Evolutionary conservation across 2,329 filamentous ascomycete genomes (phyloP).

Genomic region (Hypoxylon sp.): DNA sequence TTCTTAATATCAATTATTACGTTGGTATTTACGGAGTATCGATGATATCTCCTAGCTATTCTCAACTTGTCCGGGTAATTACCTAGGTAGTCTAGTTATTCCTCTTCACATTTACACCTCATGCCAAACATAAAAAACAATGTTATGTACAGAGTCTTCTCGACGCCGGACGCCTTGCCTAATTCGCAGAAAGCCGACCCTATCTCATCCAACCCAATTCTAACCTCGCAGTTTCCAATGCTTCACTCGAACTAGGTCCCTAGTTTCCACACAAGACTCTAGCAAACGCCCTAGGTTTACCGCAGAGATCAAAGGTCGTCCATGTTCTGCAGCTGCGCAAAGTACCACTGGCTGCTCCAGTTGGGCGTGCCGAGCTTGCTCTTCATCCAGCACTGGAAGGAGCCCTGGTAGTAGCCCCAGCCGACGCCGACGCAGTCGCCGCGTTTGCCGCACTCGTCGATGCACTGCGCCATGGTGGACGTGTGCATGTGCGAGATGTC

Average conservation of each 20-base stretch:
- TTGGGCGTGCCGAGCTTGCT: slow-evolving; percentile 42
- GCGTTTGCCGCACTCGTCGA: slow-evolving; percentile 35
- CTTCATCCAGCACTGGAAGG: slow-evolving; percentile 42
- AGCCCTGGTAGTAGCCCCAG: slow-evolving; percentile 35
- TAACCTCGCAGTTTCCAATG: neutral
- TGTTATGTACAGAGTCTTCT: neutral
- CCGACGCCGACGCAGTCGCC: slow-evolving; percentile 42
- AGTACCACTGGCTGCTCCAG: slow-evolving; percentile 35
- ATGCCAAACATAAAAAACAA: too few species aligned
- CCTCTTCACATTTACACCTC: too few species aligned
- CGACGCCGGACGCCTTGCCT: slow-evolving; percentile 31
- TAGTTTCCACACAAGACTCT: neutral
- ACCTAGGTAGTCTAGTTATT: neutral
- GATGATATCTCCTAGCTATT: slow-evolving; percentile 5
- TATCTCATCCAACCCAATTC: neutral
- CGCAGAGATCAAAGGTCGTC: neutral
- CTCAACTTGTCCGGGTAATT: neutral
- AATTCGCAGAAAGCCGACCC: slow-evolving; percentile 8
- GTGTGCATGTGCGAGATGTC: slow-evolving; percentile 35
- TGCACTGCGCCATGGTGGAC: slow-evolving; percentile 39
- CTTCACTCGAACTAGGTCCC: too few species aligned
- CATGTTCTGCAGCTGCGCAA: slow-evolving; percentile 42
- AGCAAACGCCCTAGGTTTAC: neutral
- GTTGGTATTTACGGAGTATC: neutral
- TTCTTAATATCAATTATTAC: neutral